These are phyloP conservation scores for Lipomyces anomalus DNA, from an alignment of 805 yeast species.

Conservation along the genomic window DNA sequence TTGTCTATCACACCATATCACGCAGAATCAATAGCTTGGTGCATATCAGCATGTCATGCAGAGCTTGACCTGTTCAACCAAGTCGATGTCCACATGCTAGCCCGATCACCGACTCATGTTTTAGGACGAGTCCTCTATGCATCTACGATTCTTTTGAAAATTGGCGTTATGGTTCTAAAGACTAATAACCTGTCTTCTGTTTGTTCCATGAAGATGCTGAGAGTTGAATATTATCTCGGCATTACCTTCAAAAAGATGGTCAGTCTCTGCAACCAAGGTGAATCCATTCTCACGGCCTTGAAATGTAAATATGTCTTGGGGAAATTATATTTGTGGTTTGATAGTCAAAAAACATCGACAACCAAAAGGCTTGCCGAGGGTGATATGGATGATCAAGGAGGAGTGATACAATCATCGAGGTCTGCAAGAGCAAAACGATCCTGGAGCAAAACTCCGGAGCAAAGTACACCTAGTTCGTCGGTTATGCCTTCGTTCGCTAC, in stretches of 20 bases:
- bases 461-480: no score
- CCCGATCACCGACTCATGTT: slow-evolving; percentile 4
- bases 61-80: slow-evolving; percentile 12
- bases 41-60: slow-evolving; percentile 12
- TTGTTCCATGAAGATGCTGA: slow-evolving; percentile 9
- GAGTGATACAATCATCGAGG: no score
- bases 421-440: no score
- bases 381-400: no score
- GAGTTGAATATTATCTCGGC: slow-evolving; percentile 17
- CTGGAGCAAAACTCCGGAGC: no score
- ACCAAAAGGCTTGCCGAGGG: no score
- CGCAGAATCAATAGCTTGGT: slow-evolving; percentile 17
- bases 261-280: slow-evolving; percentile 5
- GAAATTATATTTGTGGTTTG: slow-evolving; percentile 11
- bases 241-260: slow-evolving; percentile 6
- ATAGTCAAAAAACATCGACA: slow-evolving; percentile 2
- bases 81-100: slow-evolving; percentile 1
- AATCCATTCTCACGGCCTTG: slow-evolving; percentile 1
- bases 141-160: slow-evolving; percentile 13
- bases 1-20: slow-evolving; percentile 7
- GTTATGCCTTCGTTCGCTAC: no score
- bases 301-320: slow-evolving; percentile 14
- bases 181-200: slow-evolving; percentile 4
- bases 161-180: slow-evolving; percentile 6
- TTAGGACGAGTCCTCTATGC: slow-evolving; percentile 15